These are phyloP conservation scores for Cyclotella baltica DNA, from an alignment of 108 stramenopile species.

Conservation along the genomic window DNA sequence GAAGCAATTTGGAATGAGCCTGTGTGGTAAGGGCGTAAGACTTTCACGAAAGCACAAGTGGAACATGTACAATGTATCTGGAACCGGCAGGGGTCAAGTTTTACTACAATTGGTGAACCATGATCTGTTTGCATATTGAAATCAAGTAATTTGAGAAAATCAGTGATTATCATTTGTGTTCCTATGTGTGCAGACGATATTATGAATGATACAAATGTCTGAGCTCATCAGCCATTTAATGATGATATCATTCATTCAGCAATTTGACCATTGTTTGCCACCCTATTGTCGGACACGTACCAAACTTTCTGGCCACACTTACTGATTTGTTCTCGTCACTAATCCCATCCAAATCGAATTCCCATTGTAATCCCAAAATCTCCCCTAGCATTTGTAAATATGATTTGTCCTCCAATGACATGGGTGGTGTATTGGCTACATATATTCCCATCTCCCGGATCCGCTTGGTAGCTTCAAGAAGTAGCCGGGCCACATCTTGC, in stretches of 20 bases:
- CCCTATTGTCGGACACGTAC: constrained; percentile 16
- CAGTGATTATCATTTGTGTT: no score
- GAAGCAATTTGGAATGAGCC: no score
- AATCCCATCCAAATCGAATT: constrained; percentile 34
- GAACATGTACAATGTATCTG: no score
- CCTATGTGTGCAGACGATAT: no score
- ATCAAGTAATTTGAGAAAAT: no score
- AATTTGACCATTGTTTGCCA: constrained; percentile 15
- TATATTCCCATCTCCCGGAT: constrained; percentile 22
- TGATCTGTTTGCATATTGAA: no score
- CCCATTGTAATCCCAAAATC: constrained; percentile 31
- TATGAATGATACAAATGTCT: no score
- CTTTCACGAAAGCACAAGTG: no score
- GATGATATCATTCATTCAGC: constrained; percentile 20
- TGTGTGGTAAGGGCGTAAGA: no score
- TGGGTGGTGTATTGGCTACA: constrained; percentile 18
- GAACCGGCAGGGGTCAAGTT: no score
- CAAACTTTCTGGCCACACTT: constrained; percentile 27
- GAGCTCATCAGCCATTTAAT: no score
- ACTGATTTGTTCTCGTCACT: constrained; percentile 17
- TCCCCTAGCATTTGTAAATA: constrained; percentile 25
- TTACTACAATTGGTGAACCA: no score
- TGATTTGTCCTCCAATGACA: not conserved
- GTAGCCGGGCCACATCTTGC: constrained; percentile 13
- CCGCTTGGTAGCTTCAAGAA: constrained; percentile 18